Conservation (phyloP, 345 rosid genomes). For the Rhizophora apiculata region DNA sequence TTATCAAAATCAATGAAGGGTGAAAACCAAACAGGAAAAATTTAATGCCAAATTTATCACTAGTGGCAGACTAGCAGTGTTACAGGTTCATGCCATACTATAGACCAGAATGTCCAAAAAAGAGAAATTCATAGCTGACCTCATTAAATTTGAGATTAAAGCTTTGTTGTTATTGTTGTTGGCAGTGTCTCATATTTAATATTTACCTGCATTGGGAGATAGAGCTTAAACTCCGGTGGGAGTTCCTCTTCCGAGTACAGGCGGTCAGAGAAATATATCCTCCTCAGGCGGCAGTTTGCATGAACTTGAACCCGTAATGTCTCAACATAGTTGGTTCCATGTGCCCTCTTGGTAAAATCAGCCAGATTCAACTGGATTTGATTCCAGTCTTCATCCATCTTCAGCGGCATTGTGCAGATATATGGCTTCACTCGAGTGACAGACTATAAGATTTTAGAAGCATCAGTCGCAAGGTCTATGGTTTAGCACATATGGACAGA, state of each 20-base stretch:
- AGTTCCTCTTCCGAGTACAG: conserved; percentile 97
- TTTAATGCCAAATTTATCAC: not conserved
- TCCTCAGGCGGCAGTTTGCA: conserved; percentile 85
- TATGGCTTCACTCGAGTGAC: conserved; percentile 92
- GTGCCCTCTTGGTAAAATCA: conserved; percentile 88
- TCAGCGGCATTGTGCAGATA: conserved; percentile 91
- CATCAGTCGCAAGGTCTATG: not conserved
- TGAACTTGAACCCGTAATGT: conserved; percentile 94
- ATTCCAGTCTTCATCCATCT: conserved; percentile 97
- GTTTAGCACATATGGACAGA: not conserved
- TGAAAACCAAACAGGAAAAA: not conserved
- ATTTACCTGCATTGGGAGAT: conserved; percentile 88
- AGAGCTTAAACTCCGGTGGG: conserved; percentile 90
- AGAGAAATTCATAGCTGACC: no score
- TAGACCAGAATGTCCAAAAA: no score
- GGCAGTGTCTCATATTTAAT: not conserved
- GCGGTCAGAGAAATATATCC: conserved; percentile 90
- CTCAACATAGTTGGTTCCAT: conserved; percentile 95
- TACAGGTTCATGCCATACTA: not conserved
- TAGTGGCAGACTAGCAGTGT: not conserved
- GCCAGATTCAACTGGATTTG: conserved; percentile 90
- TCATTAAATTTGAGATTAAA: no score
- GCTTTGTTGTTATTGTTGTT: not conserved
- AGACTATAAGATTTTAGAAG: conserved; percentile 38
- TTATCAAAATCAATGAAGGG: not conserved